Base-by-base conservation (phyloP, 768 basidiomycete genomes). In the Tulasnella sp. region DNA sequence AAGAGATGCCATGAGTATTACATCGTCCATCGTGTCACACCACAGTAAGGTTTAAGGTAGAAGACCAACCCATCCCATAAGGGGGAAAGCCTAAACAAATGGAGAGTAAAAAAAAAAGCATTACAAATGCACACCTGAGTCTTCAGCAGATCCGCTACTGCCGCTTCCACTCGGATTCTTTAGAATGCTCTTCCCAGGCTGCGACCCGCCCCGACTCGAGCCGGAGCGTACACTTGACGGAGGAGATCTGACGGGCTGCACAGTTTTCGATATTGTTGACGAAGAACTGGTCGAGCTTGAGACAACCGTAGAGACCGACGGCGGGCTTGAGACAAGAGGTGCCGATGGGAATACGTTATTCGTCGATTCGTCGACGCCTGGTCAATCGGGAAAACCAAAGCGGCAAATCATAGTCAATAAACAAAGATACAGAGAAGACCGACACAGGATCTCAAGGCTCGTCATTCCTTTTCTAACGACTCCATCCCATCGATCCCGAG, bases 51-150 rank as follows among this genome's bases (percentile, higher is more conserved):
- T 54, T 54, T 31, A 54, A 21, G 39, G 37, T 42, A 40, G 23
- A 39, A 37, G 35, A 23, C 36, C 21, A 14, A 31, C 11, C 37
- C 27, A 23, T 19, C 25, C 36, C 36, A 41, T 14, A n/a, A 21
- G 31, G 34, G n/a, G 29, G 8, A 23, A 23, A 21, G 21, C 25
- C 25, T 31, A 9, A 37, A 49, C 5, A 21, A 29, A 8, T 11
- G 43, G 19, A 14, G 11, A 45, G 43, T 21, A 29, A 25, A 52
- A 36, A 39, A 35, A 35, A 52, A 39, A 23, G 34, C 29, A 52
- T 40, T 19, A 27, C 42, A 8, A 54, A 39, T 54, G 52, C 52
- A 54, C 52, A 54, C 52, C 52, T 54, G 52, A 54, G 5, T 19
- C 17, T 27, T 27, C 34, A 40, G 36, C 39, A 21, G 39, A 36